Evolutionary conservation across 352 stramenopile species (phyloP).

Genomic region (Achlya hypogyna): DNA sequence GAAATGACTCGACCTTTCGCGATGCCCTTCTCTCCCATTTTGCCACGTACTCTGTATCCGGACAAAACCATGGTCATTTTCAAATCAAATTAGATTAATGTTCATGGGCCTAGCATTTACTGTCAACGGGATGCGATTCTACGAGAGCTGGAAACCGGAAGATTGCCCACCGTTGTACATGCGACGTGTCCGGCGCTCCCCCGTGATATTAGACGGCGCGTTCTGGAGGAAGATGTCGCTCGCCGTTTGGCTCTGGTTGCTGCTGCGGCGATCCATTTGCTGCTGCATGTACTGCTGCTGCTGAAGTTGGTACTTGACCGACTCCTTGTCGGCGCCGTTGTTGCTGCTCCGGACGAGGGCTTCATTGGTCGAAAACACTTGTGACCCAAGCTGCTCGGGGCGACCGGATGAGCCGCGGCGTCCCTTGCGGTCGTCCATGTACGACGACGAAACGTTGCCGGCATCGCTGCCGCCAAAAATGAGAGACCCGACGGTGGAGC

Average conservation of each 20-base stretch:
- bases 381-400: constrained; percentile 10
- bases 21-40: neutral
- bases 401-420: neutral
- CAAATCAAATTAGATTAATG: neutral
- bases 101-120: neutral
- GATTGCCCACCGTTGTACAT: constrained; percentile 15
- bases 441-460: constrained; percentile 30
- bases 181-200: constrained; percentile 8
- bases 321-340: constrained; percentile 2
- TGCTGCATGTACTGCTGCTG: constrained; percentile 12
- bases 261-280: neutral
- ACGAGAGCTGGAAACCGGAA: neutral
- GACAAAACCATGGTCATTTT: neutral
- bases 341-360: neutral
- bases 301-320: constrained; percentile 10
- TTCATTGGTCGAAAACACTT: constrained; percentile 12
- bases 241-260: neutral
- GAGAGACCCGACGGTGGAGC: constrained; percentile 59
- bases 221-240: constrained; percentile 19
- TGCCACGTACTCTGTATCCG: neutral
- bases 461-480: constrained; percentile 53
- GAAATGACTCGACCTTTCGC: too few relatives aligned
- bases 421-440: constrained; percentile 4
- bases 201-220: constrained; percentile 1
- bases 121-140: neutral